Evolutionary conservation across 441 rosid species (phyloP), one percentile per base, ranked within the genome.

Genomic region (Rhodomyrtus psidioides): DNA sequence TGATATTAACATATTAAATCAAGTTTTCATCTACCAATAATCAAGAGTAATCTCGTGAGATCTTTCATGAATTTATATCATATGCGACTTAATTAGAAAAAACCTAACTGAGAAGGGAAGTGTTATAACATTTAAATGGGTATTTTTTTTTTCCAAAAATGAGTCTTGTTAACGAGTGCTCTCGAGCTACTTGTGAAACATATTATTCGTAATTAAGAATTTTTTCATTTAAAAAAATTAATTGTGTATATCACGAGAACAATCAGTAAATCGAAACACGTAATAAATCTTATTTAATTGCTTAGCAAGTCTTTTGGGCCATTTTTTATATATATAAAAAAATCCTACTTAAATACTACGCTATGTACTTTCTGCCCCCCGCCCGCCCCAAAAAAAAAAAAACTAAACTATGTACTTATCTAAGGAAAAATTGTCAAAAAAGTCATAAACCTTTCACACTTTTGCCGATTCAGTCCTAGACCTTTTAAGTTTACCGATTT

Each of bases 161-260:
- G 49, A 46, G 24, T 34, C 1, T 30, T 8, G 44, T 30, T 65
- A 6, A 9, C 4, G 1, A 9, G 14, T 17, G 26, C 13, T 34
- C 4, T 16, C 0, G 3, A 7, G 28, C 19, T 10, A 28, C 34
- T 0, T 60, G 74, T n/a, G 28, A 28, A 60, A 28, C 12, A 55
- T 24, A 55, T 24, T 55, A 55, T 55, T 24, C 7, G 14, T 17
- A n/a, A n/a, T n/a, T n/a, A 17, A 65, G 7, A 1, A 2, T 9
- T 5, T 5, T 17, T 30, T 30, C 46, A 30, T 19, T 62, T 27
- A 1, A 60, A 60, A 60, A 16, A 8, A 4, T 4, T 8, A 2
- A 4, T 62, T 65, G n/a, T 30, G 10, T 19, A 30, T 65, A 65
- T 9, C 6, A 30, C 0, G 0, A 30, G 44, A 23, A 34, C 46